These are phyloP conservation scores for Boletus edulis DNA, from an alignment of 768 basidiomycete genomes.

Conservation along the genomic window DNA sequence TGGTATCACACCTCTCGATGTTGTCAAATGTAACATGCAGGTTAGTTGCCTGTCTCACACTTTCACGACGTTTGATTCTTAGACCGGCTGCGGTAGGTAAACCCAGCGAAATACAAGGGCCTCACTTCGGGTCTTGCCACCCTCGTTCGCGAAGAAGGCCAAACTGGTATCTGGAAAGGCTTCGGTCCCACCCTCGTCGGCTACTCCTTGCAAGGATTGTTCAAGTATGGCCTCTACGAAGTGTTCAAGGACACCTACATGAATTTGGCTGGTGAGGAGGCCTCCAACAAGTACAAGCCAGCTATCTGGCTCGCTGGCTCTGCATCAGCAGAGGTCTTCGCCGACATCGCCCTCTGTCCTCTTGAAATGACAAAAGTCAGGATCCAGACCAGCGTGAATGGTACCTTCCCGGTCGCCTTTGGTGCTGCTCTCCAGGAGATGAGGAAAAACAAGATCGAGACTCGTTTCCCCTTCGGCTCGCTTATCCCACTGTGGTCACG, in stretches of 20 bases:
- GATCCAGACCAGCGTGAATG: constrained; percentile 74
- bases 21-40: constrained; percentile 93
- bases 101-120: constrained; percentile 72
- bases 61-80: neutral
- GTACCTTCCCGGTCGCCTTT: constrained; percentile 77
- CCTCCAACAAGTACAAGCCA: constrained; percentile 21
- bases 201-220: constrained; percentile 94
- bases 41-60: constrained; percentile 33
- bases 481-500: constrained; percentile 86
- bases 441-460: constrained; percentile 62
- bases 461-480: constrained; percentile 84
- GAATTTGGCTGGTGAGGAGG: constrained; percentile 85
- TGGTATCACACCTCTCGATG: constrained; percentile 83
- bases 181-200: constrained; percentile 91
- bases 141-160: constrained; percentile 78
- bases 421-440: constrained; percentile 71
- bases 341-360: constrained; percentile 94
- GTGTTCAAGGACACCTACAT: constrained; percentile 92
- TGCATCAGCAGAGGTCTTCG: constrained; percentile 93
- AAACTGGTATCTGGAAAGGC: constrained; percentile 90
- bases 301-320: constrained; percentile 42
- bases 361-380: constrained; percentile 93
- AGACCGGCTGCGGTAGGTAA: constrained; percentile 47
- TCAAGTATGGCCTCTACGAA: constrained; percentile 99
- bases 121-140: constrained; percentile 57